Base-by-base conservation (phyloP, 768 basidiomycete species). In the Podaxis carcinomalis region DNA sequence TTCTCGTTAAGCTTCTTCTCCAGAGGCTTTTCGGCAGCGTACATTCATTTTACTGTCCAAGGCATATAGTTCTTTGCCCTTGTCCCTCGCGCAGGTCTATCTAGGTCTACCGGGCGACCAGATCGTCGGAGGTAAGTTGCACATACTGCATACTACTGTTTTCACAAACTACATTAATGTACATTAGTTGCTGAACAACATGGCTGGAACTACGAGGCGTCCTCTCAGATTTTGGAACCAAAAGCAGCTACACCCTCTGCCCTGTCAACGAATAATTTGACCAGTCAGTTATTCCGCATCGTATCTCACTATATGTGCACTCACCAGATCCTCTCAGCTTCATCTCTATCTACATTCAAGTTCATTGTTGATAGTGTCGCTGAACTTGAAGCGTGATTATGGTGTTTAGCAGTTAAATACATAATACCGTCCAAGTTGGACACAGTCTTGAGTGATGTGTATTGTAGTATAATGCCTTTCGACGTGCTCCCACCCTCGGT, bases 51-150 rank as follows among this genome's bases (percentile, higher is more conserved):
- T 90, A 7, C 66, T 90, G 21, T 80, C 84, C 7, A 82, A 78
- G 65, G 87, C 86, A n/a, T 90, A 89, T 70, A 79, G 82, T 2
- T 84, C 86, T 1, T 72, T 92, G 23, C 80, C 83, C 11, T 62
- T 85, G 10, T 58, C 78, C 2, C 75, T 86, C 3, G 85, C 83
- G 11, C 79, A 83, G 64, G 70, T 64, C 27, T 90, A 89, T 68
- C 76, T 90, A 44, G 85, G 86, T 23, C 70, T 84, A 62, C 61
- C 72, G 6, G 62, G 70, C 2, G 77, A 78, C 21, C 69, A 77
- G 44, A 69, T 80, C 13, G 64, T 82, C 14, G 50, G 66, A 50
- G 76, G 81, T 81, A 51, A 52, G 73, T 63, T 16, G 3, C 36
- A 50, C 36, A 14, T 21, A n/a, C 11, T 51, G 32, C 36, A 14